These are phyloP conservation scores for Camellia sinensis DNA, from an alignment of 148 eudicot species.

Conservation along the genomic window DNA sequence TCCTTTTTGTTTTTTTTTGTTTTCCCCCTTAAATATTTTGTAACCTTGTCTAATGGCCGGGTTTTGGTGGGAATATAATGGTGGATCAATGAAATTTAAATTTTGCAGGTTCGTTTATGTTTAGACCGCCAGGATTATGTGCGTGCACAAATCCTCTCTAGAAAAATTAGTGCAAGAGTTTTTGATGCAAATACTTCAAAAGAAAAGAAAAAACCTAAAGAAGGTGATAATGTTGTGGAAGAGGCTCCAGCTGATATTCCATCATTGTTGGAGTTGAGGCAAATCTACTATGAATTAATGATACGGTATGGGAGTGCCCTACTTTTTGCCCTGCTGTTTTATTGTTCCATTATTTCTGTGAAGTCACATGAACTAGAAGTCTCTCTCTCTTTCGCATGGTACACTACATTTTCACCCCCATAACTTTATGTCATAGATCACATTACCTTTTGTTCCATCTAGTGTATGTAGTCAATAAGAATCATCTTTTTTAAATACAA, in stretches of 20 bases:
- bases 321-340: neutral
- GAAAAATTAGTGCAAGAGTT: constrained; percentile 85
- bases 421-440: too few species aligned
- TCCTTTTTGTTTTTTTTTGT: neutral
- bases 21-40: neutral
- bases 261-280: constrained; percentile 65
- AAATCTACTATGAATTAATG: constrained; percentile 73
- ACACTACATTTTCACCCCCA: neutral
- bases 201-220: constrained; percentile 86
- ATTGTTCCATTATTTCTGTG: neutral
- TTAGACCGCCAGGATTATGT: constrained; percentile 86
- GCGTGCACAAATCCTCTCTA: constrained; percentile 92
- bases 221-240: constrained; percentile 71
- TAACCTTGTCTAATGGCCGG: neutral
- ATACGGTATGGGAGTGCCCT: constrained; percentile 47
- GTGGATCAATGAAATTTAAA: constrained; percentile 6
- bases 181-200: constrained; percentile 78
- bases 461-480: neutral
- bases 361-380: neutral
- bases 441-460: neutral
- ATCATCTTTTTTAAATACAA: neutral
- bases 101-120: constrained; percentile 78
- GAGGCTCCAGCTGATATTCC: constrained; percentile 87
- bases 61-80: neutral
- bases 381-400: neutral